phyloP scores from a whole-genome alignment of 805 yeast species.

The Diddensiella santjacobensis region DNA sequence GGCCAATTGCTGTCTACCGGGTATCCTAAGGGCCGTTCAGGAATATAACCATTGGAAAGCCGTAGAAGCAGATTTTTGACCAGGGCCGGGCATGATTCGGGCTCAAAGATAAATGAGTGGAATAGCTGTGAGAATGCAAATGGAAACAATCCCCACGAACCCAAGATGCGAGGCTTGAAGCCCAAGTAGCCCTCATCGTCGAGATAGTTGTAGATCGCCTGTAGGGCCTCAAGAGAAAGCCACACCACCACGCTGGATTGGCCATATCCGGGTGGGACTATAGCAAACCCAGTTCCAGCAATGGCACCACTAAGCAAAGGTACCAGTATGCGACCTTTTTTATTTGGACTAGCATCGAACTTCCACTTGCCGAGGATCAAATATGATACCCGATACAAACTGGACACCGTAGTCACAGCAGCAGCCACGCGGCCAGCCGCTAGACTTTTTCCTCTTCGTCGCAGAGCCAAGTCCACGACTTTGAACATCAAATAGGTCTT shows the following conservation, averaged over 20 bases:
- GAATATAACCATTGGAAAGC: conserved; percentile 31
- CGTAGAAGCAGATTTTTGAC: conserved; percentile 30
- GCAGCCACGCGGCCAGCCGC: conserved; percentile 15
- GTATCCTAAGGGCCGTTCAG: conserved; percentile 30
- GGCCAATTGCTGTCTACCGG: conserved; percentile 35
- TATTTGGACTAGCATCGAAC: neutral
- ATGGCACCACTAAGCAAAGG: conserved; percentile 26
- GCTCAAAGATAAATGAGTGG: conserved; percentile 33
- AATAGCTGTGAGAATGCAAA: conserved; percentile 38
- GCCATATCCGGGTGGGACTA: conserved; percentile 27
- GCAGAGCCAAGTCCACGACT: conserved; percentile 11
- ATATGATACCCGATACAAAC: conserved; percentile 13
- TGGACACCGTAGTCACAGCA: conserved; percentile 18
- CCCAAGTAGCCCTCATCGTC: conserved; percentile 34
- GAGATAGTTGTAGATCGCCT: conserved; percentile 33
- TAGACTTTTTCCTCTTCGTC: conserved; percentile 12
- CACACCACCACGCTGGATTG: conserved; percentile 33
- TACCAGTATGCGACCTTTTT: conserved; percentile 11
- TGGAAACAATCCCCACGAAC: conserved; percentile 40
- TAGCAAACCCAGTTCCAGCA: conserved; percentile 26
- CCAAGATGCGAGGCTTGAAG: conserved; percentile 36
- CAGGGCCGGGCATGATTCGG: conserved; percentile 33
- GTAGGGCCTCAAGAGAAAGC: conserved; percentile 32
- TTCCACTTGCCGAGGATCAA: conserved; percentile 1
- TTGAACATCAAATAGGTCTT: conserved; percentile 19